phyloP scores from a whole-genome alignment of 441 rosid species.

The Breynia disticha region DNA sequence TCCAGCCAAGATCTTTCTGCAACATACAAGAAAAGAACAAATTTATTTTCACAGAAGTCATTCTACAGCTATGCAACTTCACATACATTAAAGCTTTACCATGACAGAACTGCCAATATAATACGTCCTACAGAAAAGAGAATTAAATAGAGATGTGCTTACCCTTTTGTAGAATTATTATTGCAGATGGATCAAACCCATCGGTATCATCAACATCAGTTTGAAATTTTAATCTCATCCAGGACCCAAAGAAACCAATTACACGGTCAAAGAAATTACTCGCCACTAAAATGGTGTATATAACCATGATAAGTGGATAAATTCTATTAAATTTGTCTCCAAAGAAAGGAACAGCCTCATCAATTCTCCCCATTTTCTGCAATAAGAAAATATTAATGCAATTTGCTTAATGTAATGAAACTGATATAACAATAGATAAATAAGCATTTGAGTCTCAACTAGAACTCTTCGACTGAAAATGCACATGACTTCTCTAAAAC shows the following conservation, averaged over 20 bases:
- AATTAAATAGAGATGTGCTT: constrained; percentile 1
- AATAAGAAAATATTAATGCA: constrained; percentile 15
- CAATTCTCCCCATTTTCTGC: constrained; percentile 94
- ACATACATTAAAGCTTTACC: no score
- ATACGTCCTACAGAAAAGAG: background rate
- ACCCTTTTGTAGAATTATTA: constrained; percentile 89
- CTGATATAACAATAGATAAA: background rate
- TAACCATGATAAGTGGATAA: constrained; percentile 95
- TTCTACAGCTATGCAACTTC: no score
- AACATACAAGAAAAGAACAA: background rate
- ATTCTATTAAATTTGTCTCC: constrained; percentile 82
- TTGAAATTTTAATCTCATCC: constrained; percentile 82
- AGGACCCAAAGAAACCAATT: constrained; percentile 83
- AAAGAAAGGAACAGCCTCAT: constrained; percentile 71
- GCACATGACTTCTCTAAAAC: no score
- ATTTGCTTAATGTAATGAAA: background rate
- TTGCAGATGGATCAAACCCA: constrained; percentile 90
- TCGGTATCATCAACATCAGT: constrained; percentile 77
- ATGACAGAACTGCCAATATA: background rate
- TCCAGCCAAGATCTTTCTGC: constrained; percentile 87
- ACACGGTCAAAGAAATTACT: constrained; percentile 91
- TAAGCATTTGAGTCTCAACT: background rate
- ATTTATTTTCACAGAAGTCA: background rate
- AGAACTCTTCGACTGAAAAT: no score
- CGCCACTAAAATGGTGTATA: constrained; percentile 81